Base-by-base conservation (phyloP, 108 stramenopile species). In the Nannochloropsis salina region DNA sequence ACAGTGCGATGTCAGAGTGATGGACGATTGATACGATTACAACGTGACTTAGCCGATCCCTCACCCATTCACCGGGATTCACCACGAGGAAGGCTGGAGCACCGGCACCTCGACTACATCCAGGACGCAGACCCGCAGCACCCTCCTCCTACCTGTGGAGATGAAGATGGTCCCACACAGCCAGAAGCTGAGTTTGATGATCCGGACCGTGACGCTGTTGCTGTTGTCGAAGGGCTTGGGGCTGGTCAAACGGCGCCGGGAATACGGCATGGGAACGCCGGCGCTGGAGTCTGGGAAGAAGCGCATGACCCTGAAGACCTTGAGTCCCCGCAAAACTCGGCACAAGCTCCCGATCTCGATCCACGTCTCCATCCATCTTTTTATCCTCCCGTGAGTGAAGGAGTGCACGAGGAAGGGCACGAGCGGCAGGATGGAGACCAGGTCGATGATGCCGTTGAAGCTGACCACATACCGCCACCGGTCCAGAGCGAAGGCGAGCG, bases 311-410 rank as follows among this genome's bases (percentile, higher is more conserved):
- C 61, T 15, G 61, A 74, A 74, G n/a, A 74, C n/a, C 61, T 74
- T 74, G 61, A 74, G 61, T n/a, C 61, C 61, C 61, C 61, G 61
- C 61, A 74, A 74, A 74, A 74, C n/a, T n/a, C 61, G 61, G n/a
- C 61, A 74, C n/a, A 74, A 8, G n/a, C 61, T 74, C 61, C 61
- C 61, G n/a, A 74, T 74, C 61, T 74, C 61, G n/a, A 74, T 15
- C 61, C 61, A 74, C 1, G 61, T 74, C n/a, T n/a, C 61, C 20
- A n/a, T n/a, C 2, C 1, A 1, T 1, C n/a, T 6, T 15, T 6
- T 15, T n/a, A 74, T 74, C 61, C n/a, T 8, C n/a, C 61, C 61
- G 61, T 74, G 3, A 6, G 61, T n/a, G 8, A 74, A 74, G 3
- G 3, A n/a, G 61, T 74, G n/a, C 20, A 74, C n/a, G 20, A 74